These are phyloP conservation scores for Aspergillus haitiensis DNA, from an alignment of 495 filamentous ascomycete species.

Conservation along the genomic window DNA sequence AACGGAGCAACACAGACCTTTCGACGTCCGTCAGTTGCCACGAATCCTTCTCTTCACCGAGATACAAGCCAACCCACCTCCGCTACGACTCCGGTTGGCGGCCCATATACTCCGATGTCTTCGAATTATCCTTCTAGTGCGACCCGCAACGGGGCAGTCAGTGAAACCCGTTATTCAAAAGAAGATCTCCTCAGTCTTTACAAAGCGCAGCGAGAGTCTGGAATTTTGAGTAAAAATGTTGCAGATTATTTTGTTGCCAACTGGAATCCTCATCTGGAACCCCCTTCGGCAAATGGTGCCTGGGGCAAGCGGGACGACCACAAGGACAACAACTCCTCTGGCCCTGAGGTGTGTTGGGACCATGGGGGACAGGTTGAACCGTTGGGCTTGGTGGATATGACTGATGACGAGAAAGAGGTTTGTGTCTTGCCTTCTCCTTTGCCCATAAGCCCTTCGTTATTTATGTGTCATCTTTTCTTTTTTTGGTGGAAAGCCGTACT, in stretches of 20 bases:
- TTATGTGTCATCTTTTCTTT: conserved; percentile 8
- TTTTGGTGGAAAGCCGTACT: conserved; percentile 22
- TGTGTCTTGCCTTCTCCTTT: conserved; percentile 28
- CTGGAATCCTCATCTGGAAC: conserved; percentile 72
- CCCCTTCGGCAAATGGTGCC: conserved; percentile 59
- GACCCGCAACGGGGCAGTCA: conserved; percentile 55
- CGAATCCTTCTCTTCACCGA: conserved; percentile 53
- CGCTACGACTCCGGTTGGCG: conserved; percentile 50
- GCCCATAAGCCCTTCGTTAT: neutral
- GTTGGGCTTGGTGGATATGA: conserved; percentile 73
- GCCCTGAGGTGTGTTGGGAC: conserved; percentile 90
- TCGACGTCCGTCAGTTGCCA: conserved; percentile 75
- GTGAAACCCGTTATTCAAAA: conserved; percentile 72
- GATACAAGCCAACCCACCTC: conserved; percentile 51
- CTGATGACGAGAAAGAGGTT: conserved; percentile 81
- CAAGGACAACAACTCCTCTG: conserved; percentile 60
- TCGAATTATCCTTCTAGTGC: conserved; percentile 48
- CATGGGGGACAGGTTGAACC: conserved; percentile 68
- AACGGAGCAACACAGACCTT: conserved; percentile 86
- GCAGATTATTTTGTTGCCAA: conserved; percentile 69
- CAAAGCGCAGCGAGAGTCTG: conserved; percentile 57
- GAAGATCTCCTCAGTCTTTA: conserved; percentile 80
- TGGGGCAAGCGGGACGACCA: conserved; percentile 79
- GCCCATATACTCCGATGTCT: conserved; percentile 60
- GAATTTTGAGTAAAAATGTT: conserved; percentile 60